phyloP scores from a whole-genome alignment of 257 asterid species.

The Solanum commersonii region DNA sequence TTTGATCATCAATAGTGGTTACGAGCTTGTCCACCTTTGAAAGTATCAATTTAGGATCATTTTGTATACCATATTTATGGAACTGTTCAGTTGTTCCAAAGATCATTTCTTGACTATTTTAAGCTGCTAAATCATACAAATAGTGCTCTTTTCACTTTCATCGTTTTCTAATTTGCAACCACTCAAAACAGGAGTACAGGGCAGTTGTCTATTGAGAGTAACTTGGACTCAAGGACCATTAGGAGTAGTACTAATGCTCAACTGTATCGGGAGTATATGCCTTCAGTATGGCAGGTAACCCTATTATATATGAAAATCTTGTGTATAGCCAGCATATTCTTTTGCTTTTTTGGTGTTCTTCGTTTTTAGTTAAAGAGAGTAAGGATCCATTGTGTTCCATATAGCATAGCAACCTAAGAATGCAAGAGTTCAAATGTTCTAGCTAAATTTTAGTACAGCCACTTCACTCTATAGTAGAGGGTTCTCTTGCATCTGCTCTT shows the following conservation, averaged over 20 bases:
- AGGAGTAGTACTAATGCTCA: too few relatives aligned
- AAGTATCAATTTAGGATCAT: not conserved
- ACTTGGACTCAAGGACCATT: too few relatives aligned
- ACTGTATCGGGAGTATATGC: too few relatives aligned
- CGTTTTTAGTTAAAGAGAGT: not conserved
- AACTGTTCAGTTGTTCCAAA: not conserved
- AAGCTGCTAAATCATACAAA: not conserved
- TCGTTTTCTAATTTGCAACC: not conserved
- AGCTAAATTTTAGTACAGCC: not conserved
- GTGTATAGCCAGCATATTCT: not conserved
- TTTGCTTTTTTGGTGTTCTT: not conserved
- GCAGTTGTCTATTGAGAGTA: too few relatives aligned
- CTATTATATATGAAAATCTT: not conserved
- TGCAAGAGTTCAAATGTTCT: not conserved
- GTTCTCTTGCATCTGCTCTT: not conserved
- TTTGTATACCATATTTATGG: not conserved
- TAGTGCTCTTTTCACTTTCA: not conserved
- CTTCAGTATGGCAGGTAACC: slow-evolving; percentile 72
- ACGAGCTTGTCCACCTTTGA: not conserved
- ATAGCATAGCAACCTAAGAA: not conserved
- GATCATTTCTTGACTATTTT: not conserved
- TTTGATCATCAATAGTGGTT: not conserved
- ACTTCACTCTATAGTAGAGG: not conserved
- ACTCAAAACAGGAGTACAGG: too few relatives aligned
- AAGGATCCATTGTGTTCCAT: not conserved